Evolutionary conservation across 2,329 filamentous ascomycete species (phyloP).

Genomic region (Aureobasidium leucospermi): DNA sequence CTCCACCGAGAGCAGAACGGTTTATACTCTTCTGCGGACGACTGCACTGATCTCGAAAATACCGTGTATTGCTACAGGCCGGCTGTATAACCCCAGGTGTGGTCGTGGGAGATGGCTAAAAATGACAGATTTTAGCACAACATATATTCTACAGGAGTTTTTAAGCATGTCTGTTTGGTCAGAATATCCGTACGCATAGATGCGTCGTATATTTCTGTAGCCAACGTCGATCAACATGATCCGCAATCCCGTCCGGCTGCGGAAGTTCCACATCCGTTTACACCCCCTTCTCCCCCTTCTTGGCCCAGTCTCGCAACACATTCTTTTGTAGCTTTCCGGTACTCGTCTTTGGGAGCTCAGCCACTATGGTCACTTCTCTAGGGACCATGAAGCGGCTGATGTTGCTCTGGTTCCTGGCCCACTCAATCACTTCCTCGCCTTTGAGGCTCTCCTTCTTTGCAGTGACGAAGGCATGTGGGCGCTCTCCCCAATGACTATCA

Average conservation of each 20-base stretch:
- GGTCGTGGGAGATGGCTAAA: too few relatives aligned
- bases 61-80: too few relatives aligned
- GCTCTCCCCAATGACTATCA: slow-evolving; percentile 88
- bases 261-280: slow-evolving; percentile 2
- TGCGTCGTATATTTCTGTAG: slow-evolving; percentile 1
- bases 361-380: slow-evolving; percentile 66
- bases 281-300: slow-evolving; percentile 37
- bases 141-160: too few relatives aligned
- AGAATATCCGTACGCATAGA: background rate
- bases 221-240: slow-evolving; percentile 9
- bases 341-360: slow-evolving; percentile 88
- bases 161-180: background rate
- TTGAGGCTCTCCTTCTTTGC: slow-evolving; percentile 50
- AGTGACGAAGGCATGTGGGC: slow-evolving; percentile 91
- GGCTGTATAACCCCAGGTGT: too few relatives aligned
- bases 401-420: slow-evolving; percentile 71
- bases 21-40: too few relatives aligned
- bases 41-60: too few relatives aligned
- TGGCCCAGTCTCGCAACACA: slow-evolving; percentile 78
- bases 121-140: too few relatives aligned
- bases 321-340: slow-evolving; percentile 98
- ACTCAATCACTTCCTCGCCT: slow-evolving; percentile 68
- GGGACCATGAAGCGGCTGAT: slow-evolving; percentile 88
- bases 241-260: slow-evolving; percentile 2
- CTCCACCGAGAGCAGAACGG: too few relatives aligned